phyloP scores from a whole-genome alignment of 2,329 filamentous ascomycete species.

The Aspergillus japonicus region DNA sequence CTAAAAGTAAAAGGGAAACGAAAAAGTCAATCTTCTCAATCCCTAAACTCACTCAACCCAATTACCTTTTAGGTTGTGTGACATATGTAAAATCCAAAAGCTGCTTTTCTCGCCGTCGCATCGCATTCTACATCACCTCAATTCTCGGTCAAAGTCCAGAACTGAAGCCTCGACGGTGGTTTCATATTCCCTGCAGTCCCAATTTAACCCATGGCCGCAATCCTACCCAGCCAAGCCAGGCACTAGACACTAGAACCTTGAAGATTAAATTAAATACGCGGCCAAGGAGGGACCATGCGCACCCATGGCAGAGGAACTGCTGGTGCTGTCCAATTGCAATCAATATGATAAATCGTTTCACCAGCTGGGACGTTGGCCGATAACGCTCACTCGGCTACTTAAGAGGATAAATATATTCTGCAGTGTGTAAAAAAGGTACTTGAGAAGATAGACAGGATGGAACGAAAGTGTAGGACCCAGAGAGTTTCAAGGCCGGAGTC shows the following conservation, averaged over 20 bases:
- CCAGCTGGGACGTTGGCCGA: background rate
- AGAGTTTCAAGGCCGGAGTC: background rate
- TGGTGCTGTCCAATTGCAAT: background rate
- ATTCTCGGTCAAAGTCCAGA: background rate
- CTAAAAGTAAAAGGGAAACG: no score
- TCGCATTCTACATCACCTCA: background rate
- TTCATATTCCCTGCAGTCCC: background rate
- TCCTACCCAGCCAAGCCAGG: background rate
- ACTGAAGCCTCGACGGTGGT: background rate
- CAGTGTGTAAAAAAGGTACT: slow-evolving; percentile 1
- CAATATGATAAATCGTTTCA: background rate
- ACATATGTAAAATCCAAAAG: no score
- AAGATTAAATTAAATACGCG: background rate
- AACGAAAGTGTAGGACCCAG: background rate
- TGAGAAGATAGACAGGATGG: slow-evolving; percentile 4
- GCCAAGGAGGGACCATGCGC: background rate
- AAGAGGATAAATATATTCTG: slow-evolving; percentile 1
- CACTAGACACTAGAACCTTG: background rate
- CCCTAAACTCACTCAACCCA: no score
- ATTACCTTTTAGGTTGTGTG: no score
- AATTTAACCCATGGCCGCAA: background rate
- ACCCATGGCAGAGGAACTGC: background rate
- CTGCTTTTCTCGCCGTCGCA: no score
- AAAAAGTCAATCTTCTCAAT: no score
- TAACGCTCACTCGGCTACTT: background rate